Evolutionary conservation across 768 basidiomycete genomes (phyloP).

Genomic region (Trametes punicea): DNA sequence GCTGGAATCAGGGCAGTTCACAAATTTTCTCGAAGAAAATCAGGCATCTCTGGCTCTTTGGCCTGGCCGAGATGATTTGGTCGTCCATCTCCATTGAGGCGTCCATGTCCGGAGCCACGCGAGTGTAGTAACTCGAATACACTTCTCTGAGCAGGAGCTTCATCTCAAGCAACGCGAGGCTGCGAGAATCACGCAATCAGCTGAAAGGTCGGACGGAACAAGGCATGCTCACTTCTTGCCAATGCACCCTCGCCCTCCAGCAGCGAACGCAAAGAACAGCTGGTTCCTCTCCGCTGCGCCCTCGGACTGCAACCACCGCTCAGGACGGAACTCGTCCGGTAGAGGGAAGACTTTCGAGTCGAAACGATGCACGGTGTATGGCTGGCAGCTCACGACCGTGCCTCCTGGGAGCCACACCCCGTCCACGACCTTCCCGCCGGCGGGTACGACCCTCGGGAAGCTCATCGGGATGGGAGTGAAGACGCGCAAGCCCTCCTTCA

Average conservation of each 20-base stretch:
- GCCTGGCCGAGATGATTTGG: conserved; percentile 20
- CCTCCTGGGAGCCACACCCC: conserved; percentile 87
- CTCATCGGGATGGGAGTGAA: conserved; percentile 93
- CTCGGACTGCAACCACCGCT: conserved; percentile 86
- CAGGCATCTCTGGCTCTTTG: conserved; percentile 21
- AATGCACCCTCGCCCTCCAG: conserved; percentile 24
- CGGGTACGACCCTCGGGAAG: conserved; percentile 86
- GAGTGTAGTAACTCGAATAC: conserved; percentile 18
- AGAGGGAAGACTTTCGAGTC: conserved; percentile 85
- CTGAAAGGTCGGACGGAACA: too few species aligned
- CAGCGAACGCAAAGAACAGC: conserved; percentile 68
- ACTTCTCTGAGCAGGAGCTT: conserved; percentile 22
- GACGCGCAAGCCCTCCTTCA: conserved; percentile 89
- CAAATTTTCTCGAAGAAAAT: conserved; percentile 21
- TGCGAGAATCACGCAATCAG: neutral
- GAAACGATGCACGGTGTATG: conserved; percentile 75
- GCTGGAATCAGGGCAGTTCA: too few species aligned
- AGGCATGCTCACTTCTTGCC: conserved; percentile 22
- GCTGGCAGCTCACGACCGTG: conserved; percentile 93
- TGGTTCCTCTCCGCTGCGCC: conserved; percentile 86
- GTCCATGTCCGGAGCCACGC: conserved; percentile 20
- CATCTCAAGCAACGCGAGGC: conserved; percentile 25
- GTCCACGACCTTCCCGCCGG: conserved; percentile 82
- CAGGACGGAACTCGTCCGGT: conserved; percentile 79
- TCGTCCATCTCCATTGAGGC: conserved; percentile 23